Base-by-base conservation (phyloP, 2,329 filamentous ascomycete genomes). In the Cytospora paraplurivora region DNA sequence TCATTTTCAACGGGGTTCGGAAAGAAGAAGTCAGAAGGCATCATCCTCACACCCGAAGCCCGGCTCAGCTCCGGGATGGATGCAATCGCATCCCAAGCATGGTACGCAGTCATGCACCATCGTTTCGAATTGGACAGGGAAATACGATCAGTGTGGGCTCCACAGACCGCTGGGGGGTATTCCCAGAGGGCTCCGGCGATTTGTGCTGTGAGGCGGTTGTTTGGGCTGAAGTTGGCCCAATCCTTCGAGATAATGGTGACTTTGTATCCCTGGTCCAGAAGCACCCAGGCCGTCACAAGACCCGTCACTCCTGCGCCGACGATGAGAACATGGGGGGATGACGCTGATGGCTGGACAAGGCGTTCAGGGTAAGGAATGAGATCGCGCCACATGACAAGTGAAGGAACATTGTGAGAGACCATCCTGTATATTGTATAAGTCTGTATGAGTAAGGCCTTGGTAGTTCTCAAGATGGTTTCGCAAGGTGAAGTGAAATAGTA, bases 121-220 rank as follows among this genome's bases (percentile, higher is more conserved):
- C 69, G 69, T 67, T 78, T 78, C 3, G 76, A 78, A 58, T 76
- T 71, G 11, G 74, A 71, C 17, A 78, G 69, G 0, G 74, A 77
- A 53, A 77, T 76, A 51, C 72, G 72, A 67, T 77, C 76, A 1
- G 75, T 77, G 59, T 81, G 77, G 37, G 74, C 72, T 4, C 78
- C 79, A 65, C 79, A 81, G 1, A 77, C 77, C 0, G 77, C 78
- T 0, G 79, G 78, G 33, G 79, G 78, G 58, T 72, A 78, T 65
- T 82, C 78, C 79, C 79, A 81, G 1, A 81, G 72, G 0, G 79
- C 78, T 13, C 78, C 79, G 1, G 78, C 78, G 58, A 81, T 78
- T 66, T 81, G 79, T 0, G 79, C 80, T 1, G 78, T 81, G 38
- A 81, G 67, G 12, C 78, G 77, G 37, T 76, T 69, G 37, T 72